Evolutionary conservation across 768 basidiomycete genomes (phyloP), one percentile per base, ranked within the genome.

Genomic region (Termitomyces sp.): DNA sequence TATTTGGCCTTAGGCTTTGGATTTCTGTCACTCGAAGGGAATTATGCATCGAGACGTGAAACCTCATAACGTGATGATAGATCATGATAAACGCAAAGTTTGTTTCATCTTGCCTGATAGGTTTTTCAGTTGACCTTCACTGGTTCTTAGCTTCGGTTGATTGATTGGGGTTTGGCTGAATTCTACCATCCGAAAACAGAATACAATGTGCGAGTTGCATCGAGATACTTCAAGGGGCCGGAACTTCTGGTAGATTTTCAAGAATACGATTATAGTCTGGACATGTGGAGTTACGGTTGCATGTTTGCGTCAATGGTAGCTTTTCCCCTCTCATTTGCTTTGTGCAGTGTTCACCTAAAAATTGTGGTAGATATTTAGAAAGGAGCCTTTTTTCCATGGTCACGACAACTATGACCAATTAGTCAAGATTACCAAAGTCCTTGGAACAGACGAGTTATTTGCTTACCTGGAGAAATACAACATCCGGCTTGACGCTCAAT

Each of bases 21-120:
- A 98, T 73, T 98, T 87, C 71, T 98, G 96, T 66, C 96, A 98
- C 73, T 98, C 96, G 31, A 94, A 95, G 66, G 96, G 96, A 9
- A 98, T 98, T 71, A 98, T 98, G 94, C 95, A 98, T 71, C 81
- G 96, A 64, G 96, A 98, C 70, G 96, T 98, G 58, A 98, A 98
- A 70, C 96, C 96, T 13, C 94, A 97, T 74, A 98, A 98, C 72
- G 94, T 98, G 55, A 98, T 98, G 94, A 98, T 98, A 73, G 96
- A 98, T 73, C 95, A 98, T 70, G 94, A 98, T 66, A 90, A 90
- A 72, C 87, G 92, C 70, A 92, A 95, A 79, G 94, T 92, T 67
- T 59, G 75, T 68, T 55, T 18, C 31, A 22, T 54, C 47, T 54
- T 26, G 53, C 29, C 36, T 41, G 36, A 36, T 22, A 13, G 33